Percentiles rank a stretch among this genome's conserved stretches.
These are phyloP conservation scores for Pseudevernia furfuracea DNA, from an alignment of 495 filamentous ascomycete species.

Conservation along the genomic window DNA sequence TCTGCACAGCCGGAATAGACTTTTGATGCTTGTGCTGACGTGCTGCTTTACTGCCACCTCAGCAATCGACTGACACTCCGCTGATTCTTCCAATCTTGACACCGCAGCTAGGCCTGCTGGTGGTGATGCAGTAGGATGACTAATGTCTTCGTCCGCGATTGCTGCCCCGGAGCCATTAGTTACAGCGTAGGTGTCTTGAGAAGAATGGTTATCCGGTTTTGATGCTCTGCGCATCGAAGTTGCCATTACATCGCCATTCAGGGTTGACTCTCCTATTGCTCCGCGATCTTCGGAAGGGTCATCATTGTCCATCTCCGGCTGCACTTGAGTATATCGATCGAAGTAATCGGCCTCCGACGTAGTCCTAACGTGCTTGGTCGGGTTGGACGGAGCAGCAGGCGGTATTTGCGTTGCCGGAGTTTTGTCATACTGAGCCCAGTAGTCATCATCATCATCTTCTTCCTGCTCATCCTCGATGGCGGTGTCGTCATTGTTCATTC, in stretches of 20 bases:
- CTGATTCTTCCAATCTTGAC: conserved; percentile 58
- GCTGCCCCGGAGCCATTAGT: conserved; percentile 14
- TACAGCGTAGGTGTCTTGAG: not conserved
- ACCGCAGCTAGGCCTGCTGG: conserved; percentile 54
- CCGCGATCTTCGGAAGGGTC: conserved; percentile 60
- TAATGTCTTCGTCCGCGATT: conserved; percentile 26
- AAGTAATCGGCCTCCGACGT: conserved; percentile 71
- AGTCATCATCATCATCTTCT: conserved; percentile 66
- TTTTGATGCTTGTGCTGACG: conserved; percentile 80
- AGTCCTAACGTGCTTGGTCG: conserved; percentile 33
- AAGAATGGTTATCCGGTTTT: conserved; percentile 25
- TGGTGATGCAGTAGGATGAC: conserved; percentile 40
- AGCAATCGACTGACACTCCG: conserved; percentile 54
- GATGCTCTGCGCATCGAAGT: conserved; percentile 34
- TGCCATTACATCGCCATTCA: conserved; percentile 45
- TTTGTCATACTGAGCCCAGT: conserved; percentile 91
- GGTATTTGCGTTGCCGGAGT: conserved; percentile 61
- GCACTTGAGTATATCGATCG: conserved; percentile 78
- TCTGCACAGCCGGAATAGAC: conserved; percentile 72
- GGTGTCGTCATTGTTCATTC: not conserved
- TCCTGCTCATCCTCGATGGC: conserved; percentile 22
- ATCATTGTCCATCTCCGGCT: conserved; percentile 84
- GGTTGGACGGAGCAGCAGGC: conserved; percentile 43
- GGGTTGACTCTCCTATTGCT: conserved; percentile 44
- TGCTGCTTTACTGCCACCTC: conserved; percentile 85